A percentile compares a stretch with the other conserved stretches of the same genome.
Conservation (phyloP, 108 stramenopile species). For the Skeletonema potamos region DNA sequence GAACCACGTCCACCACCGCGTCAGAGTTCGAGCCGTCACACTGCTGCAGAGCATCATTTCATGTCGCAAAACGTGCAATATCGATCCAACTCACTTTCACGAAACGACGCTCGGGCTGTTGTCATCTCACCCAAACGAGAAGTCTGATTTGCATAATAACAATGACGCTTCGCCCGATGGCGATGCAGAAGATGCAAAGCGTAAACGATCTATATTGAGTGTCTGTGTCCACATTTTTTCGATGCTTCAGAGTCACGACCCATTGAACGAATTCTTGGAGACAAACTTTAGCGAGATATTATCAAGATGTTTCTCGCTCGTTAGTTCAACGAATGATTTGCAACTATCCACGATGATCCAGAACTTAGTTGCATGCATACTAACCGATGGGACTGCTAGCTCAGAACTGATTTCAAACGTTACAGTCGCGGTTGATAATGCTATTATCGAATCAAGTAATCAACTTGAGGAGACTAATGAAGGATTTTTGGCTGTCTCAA, state of each 20-base stretch:
- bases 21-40: constrained; percentile 24
- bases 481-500: constrained; percentile 45
- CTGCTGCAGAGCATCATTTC: constrained; percentile 36
- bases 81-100: constrained; percentile 49
- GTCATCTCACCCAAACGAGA: constrained; percentile 6
- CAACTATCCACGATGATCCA: constrained; percentile 2
- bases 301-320: neutral
- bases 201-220: neutral
- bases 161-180: neutral
- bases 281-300: constrained; percentile 5
- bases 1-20: constrained; percentile 9
- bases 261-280: constrained; percentile 6
- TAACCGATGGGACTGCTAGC: constrained; percentile 11
- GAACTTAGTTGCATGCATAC: constrained; percentile 7
- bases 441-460: constrained; percentile 4
- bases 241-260: constrained; percentile 21
- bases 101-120: constrained; percentile 24
- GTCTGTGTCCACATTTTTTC: constrained; percentile 15
- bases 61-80: constrained; percentile 31
- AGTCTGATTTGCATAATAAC: neutral
- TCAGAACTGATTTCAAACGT: constrained; percentile 14
- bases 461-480: constrained; percentile 8
- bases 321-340: constrained; percentile 6
- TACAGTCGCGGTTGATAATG: constrained; percentile 21
- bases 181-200: neutral